Evolutionary conservation across 129 eudicot genomes (phyloP).

Genomic region (Lactuca sativa): DNA sequence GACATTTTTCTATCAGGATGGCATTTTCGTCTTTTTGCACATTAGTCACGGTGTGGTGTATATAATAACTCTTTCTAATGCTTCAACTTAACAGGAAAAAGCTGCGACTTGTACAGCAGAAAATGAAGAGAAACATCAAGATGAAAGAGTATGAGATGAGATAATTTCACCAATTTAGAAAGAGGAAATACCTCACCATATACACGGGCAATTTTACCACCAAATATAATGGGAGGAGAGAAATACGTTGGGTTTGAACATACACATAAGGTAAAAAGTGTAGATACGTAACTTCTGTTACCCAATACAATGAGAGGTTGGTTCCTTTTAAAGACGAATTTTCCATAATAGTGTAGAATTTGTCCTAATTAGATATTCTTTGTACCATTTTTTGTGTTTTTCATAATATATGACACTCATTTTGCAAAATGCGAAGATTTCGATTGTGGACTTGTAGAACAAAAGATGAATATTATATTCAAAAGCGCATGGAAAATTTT

Average conservation of each 20-base stretch:
- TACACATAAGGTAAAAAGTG: constrained; percentile 19
- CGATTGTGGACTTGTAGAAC: too few species aligned
- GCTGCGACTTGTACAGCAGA: constrained; percentile 28
- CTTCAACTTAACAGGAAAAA: constrained; percentile 38
- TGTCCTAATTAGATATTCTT: neutral
- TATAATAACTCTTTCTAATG: neutral
- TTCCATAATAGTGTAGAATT: constrained; percentile 7
- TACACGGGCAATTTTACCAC: constrained; percentile 5
- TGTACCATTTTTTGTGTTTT: constrained; percentile 6
- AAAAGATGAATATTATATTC: neutral
- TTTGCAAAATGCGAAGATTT: neutral
- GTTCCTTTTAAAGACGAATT: constrained; percentile 1
- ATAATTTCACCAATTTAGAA: neutral
- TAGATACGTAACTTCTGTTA: constrained; percentile 20
- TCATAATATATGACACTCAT: too few species aligned
- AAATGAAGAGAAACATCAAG: constrained; percentile 35
- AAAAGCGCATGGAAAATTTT: constrained; percentile 6
- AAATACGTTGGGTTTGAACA: constrained; percentile 13
- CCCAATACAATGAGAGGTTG: neutral
- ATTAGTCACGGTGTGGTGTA: too few species aligned
- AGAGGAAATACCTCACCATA: constrained; percentile 1
- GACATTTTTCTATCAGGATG: neutral
- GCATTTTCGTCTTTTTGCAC: neutral
- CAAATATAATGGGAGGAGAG: constrained; percentile 17
- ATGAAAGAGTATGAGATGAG: constrained; percentile 31